Evolutionary conservation across 805 yeast genomes (phyloP).

Genomic region (Teunomyces gatunensis): DNA sequence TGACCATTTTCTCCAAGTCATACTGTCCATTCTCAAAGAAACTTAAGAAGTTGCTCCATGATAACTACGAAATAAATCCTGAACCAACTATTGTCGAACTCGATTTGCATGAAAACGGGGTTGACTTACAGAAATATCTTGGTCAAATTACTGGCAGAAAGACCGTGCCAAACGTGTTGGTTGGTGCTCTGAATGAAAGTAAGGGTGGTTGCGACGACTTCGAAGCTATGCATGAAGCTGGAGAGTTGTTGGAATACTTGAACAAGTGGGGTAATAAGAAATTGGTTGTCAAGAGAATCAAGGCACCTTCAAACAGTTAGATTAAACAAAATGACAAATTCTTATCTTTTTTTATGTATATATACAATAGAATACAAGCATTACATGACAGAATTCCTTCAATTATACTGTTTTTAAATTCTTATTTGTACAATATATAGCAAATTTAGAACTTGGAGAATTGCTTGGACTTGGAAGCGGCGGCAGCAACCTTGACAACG

Average conservation of each 20-base stretch:
- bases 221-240: slow-evolving; percentile 54
- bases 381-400: neutral
- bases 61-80: slow-evolving; percentile 70
- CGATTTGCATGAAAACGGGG: slow-evolving; percentile 76
- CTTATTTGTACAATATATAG: slow-evolving; percentile 4
- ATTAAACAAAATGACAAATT: neutral
- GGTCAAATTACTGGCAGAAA: slow-evolving; percentile 66
- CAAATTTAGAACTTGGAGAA: slow-evolving; percentile 86
- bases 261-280: slow-evolving; percentile 61
- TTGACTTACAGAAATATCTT: slow-evolving; percentile 69
- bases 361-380: neutral
- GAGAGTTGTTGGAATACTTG: slow-evolving; percentile 50
- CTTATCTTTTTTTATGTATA: neutral
- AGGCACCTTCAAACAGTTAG: slow-evolving; percentile 54
- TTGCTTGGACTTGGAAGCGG: slow-evolving; percentile 88
- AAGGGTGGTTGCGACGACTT: slow-evolving; percentile 92
- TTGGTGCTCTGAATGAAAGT: slow-evolving; percentile 57
- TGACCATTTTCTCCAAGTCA: slow-evolving; percentile 54
- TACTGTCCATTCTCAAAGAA: slow-evolving; percentile 75
- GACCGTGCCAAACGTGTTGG: slow-evolving; percentile 88
- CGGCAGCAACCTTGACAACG: slow-evolving; percentile 92
- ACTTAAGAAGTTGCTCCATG: slow-evolving; percentile 63
- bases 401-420: slow-evolving; percentile 4
- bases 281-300: slow-evolving; percentile 47
- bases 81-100: slow-evolving; percentile 73